These are phyloP conservation scores for Curvularia lunata DNA, from an alignment of 2,329 filamentous ascomycete species.

Conservation along the genomic window DNA sequence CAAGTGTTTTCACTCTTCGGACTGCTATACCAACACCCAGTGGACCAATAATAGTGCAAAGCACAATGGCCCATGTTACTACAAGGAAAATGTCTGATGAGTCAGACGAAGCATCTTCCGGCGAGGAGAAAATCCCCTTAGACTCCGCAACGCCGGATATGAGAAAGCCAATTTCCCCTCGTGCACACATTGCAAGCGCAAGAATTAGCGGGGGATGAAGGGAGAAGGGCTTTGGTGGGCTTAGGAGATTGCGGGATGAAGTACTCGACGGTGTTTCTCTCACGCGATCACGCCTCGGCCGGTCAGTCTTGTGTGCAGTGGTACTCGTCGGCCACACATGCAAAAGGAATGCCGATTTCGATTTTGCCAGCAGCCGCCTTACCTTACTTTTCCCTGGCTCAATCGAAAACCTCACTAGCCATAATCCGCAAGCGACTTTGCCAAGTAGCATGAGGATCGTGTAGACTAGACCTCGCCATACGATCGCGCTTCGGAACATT, in stretches of 20 bases:
- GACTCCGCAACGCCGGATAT: slow-evolving; percentile 72
- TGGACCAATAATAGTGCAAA: slow-evolving; percentile 64
- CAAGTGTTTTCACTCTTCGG: slow-evolving; percentile 53
- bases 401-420: slow-evolving; percentile 39
- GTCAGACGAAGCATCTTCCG: slow-evolving; percentile 14
- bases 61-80: slow-evolving; percentile 63
- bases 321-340: not conserved
- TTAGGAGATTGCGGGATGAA: slow-evolving; percentile 22
- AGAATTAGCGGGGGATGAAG: slow-evolving; percentile 72
- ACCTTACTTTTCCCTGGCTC: not conserved
- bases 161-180: slow-evolving; percentile 81
- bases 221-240: slow-evolving; percentile 60
- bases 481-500: slow-evolving; percentile 67
- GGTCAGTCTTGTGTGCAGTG: not conserved
- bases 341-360: not conserved
- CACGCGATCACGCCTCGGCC: not conserved
- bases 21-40: slow-evolving; percentile 60
- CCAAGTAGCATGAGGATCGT: slow-evolving; percentile 70
- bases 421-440: slow-evolving; percentile 52
- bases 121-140: slow-evolving; percentile 55
- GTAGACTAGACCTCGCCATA: slow-evolving; percentile 79
- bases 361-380: not conserved
- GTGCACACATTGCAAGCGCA: slow-evolving; percentile 72
- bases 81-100: slow-evolving; percentile 59
- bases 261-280: not conserved